Conservation (phyloP, 2,329 filamentous ascomycete genomes). For the Colletotrichum sp. region DNA sequence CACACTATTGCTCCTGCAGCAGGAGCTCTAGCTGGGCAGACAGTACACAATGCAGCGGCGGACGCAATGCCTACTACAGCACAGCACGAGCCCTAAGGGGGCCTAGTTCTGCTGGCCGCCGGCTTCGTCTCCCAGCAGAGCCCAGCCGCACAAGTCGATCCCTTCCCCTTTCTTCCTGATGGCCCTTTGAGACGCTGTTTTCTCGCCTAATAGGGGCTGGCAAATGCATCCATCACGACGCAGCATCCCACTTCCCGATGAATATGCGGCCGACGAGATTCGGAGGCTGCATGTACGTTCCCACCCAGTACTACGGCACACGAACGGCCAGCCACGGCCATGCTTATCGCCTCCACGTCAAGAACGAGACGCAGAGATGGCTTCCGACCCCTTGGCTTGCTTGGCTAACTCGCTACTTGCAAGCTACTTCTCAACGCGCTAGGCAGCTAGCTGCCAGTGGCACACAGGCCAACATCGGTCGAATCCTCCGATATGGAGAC, state of each 20-base stretch:
- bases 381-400: conserved; percentile 3
- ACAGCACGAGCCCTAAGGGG: background rate
- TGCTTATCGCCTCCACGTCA: background rate
- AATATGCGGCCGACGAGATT: background rate
- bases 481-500: conserved; percentile 3
- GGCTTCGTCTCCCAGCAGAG: background rate
- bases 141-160: background rate
- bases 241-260: conserved; percentile 12
- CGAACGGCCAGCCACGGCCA: background rate
- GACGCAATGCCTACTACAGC: background rate
- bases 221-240: conserved; percentile 6
- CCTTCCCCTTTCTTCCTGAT: background rate
- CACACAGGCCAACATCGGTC: conserved; percentile 1
- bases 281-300: background rate
- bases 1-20: background rate
- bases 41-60: background rate
- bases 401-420: background rate
- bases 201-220: background rate
- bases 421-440: background rate
- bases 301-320: background rate
- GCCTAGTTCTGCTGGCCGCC: background rate
- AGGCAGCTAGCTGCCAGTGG: background rate
- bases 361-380: background rate
- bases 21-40: background rate
- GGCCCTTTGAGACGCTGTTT: background rate